A percentile compares a stretch with the other conserved stretches of the same genome.
Evolutionary conservation across 805 yeast genomes (phyloP).

Genomic region (Hanseniaspora hatyaiensis): DNA sequence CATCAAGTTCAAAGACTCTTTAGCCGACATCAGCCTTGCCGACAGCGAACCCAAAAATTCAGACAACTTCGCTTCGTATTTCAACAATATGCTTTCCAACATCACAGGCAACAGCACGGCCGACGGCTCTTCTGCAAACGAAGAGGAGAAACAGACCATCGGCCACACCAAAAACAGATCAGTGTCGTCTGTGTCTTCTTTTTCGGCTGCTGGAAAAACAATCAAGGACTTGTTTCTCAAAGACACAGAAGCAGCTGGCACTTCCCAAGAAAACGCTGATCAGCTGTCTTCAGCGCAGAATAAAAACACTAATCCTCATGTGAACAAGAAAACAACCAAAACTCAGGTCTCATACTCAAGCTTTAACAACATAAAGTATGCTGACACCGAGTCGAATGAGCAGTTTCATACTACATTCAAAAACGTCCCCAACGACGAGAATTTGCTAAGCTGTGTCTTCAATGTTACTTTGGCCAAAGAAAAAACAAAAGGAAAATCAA

Average conservation of each 20-base stretch:
- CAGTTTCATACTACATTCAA: slow-evolving; percentile 72
- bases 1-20: neutral
- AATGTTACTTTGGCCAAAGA: slow-evolving; percentile 84
- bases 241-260: slow-evolving; percentile 9
- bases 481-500: neutral
- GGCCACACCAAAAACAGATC: neutral
- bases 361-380: slow-evolving; percentile 35
- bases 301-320: too few species aligned
- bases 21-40: neutral
- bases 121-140: neutral
- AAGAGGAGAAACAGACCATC: neutral
- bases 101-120: slow-evolving; percentile 1
- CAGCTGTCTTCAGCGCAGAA: too few species aligned
- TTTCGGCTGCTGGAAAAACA: slow-evolving; percentile 10
- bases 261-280: too few species aligned
- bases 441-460: slow-evolving; percentile 64
- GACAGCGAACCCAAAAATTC: neutral
- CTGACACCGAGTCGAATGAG: slow-evolving; percentile 49
- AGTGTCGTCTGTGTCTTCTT: slow-evolving; percentile 3
- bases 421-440: slow-evolving; percentile 54
- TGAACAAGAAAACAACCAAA: too few species aligned
- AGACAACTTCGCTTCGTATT: slow-evolving; percentile 1
- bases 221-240: slow-evolving; percentile 12
- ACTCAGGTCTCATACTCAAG: neutral
- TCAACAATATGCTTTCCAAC: slow-evolving; percentile 7